These are phyloP conservation scores for Ascochyta fabae DNA, from an alignment of 2,329 filamentous ascomycete genomes.

Conservation along the genomic window DNA sequence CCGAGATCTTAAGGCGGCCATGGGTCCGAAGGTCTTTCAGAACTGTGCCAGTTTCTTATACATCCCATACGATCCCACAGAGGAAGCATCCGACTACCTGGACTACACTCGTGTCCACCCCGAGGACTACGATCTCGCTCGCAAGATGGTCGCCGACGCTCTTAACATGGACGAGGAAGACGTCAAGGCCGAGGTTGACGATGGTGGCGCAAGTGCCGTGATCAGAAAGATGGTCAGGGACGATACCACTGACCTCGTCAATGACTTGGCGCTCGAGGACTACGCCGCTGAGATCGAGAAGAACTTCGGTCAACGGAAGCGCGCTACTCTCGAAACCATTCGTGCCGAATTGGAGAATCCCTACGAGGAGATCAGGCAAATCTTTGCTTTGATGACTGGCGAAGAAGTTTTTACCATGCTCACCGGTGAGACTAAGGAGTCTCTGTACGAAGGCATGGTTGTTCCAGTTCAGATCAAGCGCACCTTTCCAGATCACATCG, in stretches of 20 bases:
- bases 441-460: slow-evolving; percentile 88
- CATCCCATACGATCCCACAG: slow-evolving; percentile 84
- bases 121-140: slow-evolving; percentile 96
- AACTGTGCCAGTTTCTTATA: slow-evolving; percentile 97
- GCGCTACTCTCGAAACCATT: slow-evolving; percentile 94
- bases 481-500: slow-evolving; percentile 89
- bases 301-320: slow-evolving; percentile 92
- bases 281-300: slow-evolving; percentile 94
- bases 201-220: slow-evolving; percentile 87
- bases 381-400: slow-evolving; percentile 71
- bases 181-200: slow-evolving; percentile 90
- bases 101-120: slow-evolving; percentile 98
- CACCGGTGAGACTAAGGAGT: slow-evolving; percentile 87
- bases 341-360: slow-evolving; percentile 89
- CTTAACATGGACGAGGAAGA: slow-evolving; percentile 97
- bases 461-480: slow-evolving; percentile 87
- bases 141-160: slow-evolving; percentile 98
- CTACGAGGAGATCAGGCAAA: slow-evolving; percentile 90
- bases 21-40: slow-evolving; percentile 90
- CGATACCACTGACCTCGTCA: slow-evolving; percentile 91
- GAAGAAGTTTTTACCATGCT: slow-evolving; percentile 96
- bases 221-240: slow-evolving; percentile 95
- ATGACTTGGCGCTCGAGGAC: slow-evolving; percentile 93
- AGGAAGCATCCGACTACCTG: slow-evolving; percentile 83
- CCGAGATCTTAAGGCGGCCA: slow-evolving; percentile 52